phyloP scores from a whole-genome alignment of 257 asterid species.

The Nicotiana benthamiana region DNA sequence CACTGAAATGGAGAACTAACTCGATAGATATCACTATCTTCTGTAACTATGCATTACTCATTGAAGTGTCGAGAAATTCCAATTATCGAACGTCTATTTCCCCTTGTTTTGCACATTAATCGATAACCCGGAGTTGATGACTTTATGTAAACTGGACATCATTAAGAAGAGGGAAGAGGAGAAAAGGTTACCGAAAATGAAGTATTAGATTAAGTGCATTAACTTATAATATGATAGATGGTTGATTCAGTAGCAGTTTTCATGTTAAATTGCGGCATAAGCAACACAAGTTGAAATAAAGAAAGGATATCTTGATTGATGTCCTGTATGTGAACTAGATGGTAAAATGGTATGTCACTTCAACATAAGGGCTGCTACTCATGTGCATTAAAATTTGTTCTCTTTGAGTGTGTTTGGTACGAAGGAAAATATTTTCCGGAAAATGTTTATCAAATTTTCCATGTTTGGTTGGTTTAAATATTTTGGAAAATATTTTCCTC shows the following conservation, averaged over 20 bases:
- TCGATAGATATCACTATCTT: too few species aligned
- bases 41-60: too few species aligned
- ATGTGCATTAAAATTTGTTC: background rate
- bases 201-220: background rate
- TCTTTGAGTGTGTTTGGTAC: background rate
- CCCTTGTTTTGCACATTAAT: background rate
- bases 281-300: background rate
- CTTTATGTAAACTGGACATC: background rate
- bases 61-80: too few species aligned
- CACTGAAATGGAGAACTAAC: too few species aligned
- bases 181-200: background rate
- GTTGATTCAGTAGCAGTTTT: background rate
- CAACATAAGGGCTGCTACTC: background rate
- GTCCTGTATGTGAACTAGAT: background rate
- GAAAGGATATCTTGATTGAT: background rate
- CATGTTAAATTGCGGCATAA: background rate
- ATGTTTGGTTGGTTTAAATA: too few species aligned
- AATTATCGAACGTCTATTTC: background rate
- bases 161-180: background rate
- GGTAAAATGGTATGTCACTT: background rate
- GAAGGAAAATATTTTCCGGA: too few species aligned
- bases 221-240: background rate
- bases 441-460: too few species aligned
- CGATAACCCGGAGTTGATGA: background rate
- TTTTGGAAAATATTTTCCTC: too few species aligned